phyloP scores from a whole-genome alignment of 352 stramenopile genomes.

The Phytophthora tentaculata region DNA sequence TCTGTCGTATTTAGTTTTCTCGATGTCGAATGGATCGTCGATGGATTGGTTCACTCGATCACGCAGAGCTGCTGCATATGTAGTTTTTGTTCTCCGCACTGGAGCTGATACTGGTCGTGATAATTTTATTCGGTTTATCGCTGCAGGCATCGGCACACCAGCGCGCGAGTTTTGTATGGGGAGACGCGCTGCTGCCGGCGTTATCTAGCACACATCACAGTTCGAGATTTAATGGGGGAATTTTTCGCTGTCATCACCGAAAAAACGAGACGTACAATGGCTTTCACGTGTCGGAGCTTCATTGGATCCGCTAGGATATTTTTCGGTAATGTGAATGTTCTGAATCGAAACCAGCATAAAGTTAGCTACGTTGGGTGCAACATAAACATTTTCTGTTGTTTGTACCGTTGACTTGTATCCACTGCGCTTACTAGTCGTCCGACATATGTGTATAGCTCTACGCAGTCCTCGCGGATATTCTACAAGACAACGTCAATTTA shows the following conservation, averaged over 20 bases:
- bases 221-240: constrained; percentile 6
- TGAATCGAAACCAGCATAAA: constrained; percentile 3
- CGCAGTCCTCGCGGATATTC: constrained; percentile 70
- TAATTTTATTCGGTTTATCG: constrained; percentile 18
- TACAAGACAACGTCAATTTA: constrained; percentile 23
- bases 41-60: constrained; percentile 48
- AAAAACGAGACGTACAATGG: constrained; percentile 68
- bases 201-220: constrained; percentile 42
- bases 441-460: constrained; percentile 74
- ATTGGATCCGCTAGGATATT: constrained; percentile 76
- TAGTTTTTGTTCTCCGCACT: constrained; percentile 60
- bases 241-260: too few relatives aligned
- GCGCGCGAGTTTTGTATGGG: constrained; percentile 19
- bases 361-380: constrained; percentile 5
- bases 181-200: constrained; percentile 39
- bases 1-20: constrained; percentile 4
- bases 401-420: constrained; percentile 33
- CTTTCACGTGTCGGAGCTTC: constrained; percentile 77
- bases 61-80: constrained; percentile 62
- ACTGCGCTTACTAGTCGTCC: constrained; percentile 46
- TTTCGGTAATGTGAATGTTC: constrained; percentile 49
- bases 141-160: background rate
- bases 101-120: constrained; percentile 71
- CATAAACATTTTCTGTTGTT: background rate
- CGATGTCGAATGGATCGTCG: constrained; percentile 13